Base-by-base conservation (phyloP, 2,329 filamentous ascomycete species). In the Fusarium abutilonis region DNA sequence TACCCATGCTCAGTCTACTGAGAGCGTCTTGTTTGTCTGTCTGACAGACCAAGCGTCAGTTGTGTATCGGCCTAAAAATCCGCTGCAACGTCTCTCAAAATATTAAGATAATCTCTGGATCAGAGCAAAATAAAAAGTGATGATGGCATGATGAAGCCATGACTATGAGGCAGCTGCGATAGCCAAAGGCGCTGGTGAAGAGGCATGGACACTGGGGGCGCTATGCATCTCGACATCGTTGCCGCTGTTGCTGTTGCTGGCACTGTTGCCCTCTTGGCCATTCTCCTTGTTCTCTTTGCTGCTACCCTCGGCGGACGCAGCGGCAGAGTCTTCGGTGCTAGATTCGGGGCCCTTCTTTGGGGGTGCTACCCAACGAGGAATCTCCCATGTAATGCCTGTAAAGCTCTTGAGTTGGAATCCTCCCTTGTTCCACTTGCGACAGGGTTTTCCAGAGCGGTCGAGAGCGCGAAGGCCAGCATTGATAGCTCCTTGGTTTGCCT, bases 401-500 rank as follows among this genome's bases (percentile, higher is more conserved):
- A 98, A 98, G 76, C 89, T 96, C 82, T 96, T 97, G 68, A 98
- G 81, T 44, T 83, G 84, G 74, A 98, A 92, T 52, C 88, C 85
- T 63, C 92, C 92, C 76, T 89, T 91, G 74, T 87, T 83, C 95
- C 95, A 99, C 75, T 89, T 93, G 65, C 94, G 91, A 77, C 93
- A 97, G 9, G 95, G 93, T 72, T 94, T 91, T 67, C 94, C 94
- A 8, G 90, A 90, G 60, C 94, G 89, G 77, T 99, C 95, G 64
- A 99, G 90, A 11, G 95, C 94, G 52, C 95, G 92, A 45, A 99
- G 88, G 48, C 92, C 92, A 51, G 95, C 95, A 74, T 99, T 99
- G 83, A 99, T 99, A 57, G 94, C 94, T 64, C 95, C 95, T 71
- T 94, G 91, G 75, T 97, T 98, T 47, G 94, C 94, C 77, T 97